Conservation (phyloP, 306 rosid species). For the Acacia acuminata region DNA sequence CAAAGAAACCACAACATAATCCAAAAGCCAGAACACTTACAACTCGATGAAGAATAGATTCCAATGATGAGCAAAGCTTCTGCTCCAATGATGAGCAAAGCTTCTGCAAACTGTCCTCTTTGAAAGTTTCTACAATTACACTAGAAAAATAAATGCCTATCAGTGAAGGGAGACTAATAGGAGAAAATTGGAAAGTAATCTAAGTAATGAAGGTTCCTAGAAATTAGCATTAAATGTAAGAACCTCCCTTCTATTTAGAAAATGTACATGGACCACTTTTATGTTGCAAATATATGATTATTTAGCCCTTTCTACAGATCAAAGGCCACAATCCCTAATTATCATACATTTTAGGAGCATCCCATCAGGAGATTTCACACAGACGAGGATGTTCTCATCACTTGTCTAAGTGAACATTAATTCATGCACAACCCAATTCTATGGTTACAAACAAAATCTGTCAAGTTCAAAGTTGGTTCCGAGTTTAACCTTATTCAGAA, state of each 20-base stretch:
- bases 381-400: background rate
- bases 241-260: background rate
- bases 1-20: background rate
- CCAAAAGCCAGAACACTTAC: conserved; percentile 48
- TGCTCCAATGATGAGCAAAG: too few species aligned
- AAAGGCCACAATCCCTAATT: background rate
- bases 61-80: conserved; percentile 82
- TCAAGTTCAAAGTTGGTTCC: background rate
- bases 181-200: conserved; percentile 5
- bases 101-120: conserved; percentile 83
- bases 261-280: background rate
- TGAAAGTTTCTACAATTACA: conserved; percentile 80
- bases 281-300: background rate
- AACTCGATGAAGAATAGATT: conserved; percentile 81
- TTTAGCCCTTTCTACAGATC: background rate
- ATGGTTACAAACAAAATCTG: background rate
- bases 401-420: background rate
- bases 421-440: background rate
- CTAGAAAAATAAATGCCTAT: conserved; percentile 44
- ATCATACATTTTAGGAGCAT: background rate
- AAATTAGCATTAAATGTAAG: background rate
- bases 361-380: background rate
- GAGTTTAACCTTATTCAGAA: background rate
- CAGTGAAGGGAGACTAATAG: conserved; percentile 12
- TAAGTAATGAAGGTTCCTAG: conserved; percentile 11